Evolutionary conservation across 495 filamentous ascomycete genomes (phyloP).

Genomic region (Aspergillus mulundensis): DNA sequence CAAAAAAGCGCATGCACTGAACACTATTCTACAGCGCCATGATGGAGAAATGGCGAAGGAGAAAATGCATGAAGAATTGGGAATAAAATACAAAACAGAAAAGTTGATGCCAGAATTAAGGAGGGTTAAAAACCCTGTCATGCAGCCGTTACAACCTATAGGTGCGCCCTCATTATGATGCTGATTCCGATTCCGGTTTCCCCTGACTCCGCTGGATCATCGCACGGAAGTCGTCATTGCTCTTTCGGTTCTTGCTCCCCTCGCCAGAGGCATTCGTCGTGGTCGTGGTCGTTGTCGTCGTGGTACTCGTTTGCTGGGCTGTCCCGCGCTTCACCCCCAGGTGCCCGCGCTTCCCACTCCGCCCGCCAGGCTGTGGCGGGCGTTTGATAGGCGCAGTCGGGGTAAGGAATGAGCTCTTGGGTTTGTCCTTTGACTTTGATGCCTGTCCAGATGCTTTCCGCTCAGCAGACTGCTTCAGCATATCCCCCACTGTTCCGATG

Average conservation of each 20-base stretch:
- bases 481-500: slow-evolving; percentile 63
- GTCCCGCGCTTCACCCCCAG: slow-evolving; percentile 52
- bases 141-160: slow-evolving; percentile 13
- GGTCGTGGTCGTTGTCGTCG: slow-evolving; percentile 26
- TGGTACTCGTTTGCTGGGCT: slow-evolving; percentile 28
- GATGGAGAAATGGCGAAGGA: neutral
- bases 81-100: slow-evolving; percentile 5
- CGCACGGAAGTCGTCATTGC: slow-evolving; percentile 82
- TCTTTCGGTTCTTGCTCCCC: slow-evolving; percentile 52
- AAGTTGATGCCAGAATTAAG: slow-evolving; percentile 7
- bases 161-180: slow-evolving; percentile 12
- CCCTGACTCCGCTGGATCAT: slow-evolving; percentile 54
- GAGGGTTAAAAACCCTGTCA: neutral
- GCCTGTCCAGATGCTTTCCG: slow-evolving; percentile 44
- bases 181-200: slow-evolving; percentile 10
- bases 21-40: slow-evolving; percentile 29
- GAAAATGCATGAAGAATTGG: neutral
- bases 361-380: slow-evolving; percentile 49
- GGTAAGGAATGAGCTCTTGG: slow-evolving; percentile 41
- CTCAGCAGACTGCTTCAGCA: slow-evolving; percentile 60
- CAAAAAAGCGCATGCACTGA: slow-evolving; percentile 16
- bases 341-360: slow-evolving; percentile 48
- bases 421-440: slow-evolving; percentile 37
- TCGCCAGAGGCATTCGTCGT: slow-evolving; percentile 19
- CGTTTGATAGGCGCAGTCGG: slow-evolving; percentile 52